Percentiles rank a stretch among this genome's conserved stretches.
phyloP scores from a whole-genome alignment of 139 green algal species.

The Chlorella sorokiniana region DNA sequence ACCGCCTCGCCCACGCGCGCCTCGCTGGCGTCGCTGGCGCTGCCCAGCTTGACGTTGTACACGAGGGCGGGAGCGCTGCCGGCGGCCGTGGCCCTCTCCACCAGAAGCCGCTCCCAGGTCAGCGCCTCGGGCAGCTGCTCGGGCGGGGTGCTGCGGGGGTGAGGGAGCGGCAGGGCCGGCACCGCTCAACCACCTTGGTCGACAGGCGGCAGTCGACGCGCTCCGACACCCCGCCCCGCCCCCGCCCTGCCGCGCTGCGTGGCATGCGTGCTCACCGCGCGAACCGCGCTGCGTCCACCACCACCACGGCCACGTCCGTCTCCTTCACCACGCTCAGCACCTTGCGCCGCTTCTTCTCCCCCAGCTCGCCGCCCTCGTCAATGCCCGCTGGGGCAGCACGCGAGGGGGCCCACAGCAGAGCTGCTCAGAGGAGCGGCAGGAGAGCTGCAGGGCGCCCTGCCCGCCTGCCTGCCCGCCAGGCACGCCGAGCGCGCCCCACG shows the following conservation, averaged over 20 bases:
- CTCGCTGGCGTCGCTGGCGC: not conserved
- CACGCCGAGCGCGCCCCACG: too few relatives aligned
- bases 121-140: slow-evolving; percentile 16
- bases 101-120: slow-evolving; percentile 38
- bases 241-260: not conserved
- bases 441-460: too few relatives aligned
- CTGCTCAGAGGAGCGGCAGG: too few relatives aligned
- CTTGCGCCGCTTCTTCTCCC: slow-evolving; percentile 68
- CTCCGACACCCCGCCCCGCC: too few relatives aligned
- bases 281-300: slow-evolving; percentile 46
- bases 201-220: too few relatives aligned
- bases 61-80: slow-evolving; percentile 51
- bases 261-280: not conserved
- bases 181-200: not conserved
- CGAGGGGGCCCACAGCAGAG: not conserved
- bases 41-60: slow-evolving; percentile 45
- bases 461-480: too few relatives aligned
- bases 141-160: not conserved
- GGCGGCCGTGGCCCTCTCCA: slow-evolving; percentile 46
- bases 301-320: slow-evolving; percentile 58
- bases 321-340: slow-evolving; percentile 61
- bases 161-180: not conserved
- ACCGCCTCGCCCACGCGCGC: not conserved
- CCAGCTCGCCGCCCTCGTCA: slow-evolving; percentile 48
- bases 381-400: slow-evolving; percentile 40